These are phyloP conservation scores for Citrus reticulata DNA, from an alignment of 345 rosid genomes.

Conservation along the genomic window DNA sequence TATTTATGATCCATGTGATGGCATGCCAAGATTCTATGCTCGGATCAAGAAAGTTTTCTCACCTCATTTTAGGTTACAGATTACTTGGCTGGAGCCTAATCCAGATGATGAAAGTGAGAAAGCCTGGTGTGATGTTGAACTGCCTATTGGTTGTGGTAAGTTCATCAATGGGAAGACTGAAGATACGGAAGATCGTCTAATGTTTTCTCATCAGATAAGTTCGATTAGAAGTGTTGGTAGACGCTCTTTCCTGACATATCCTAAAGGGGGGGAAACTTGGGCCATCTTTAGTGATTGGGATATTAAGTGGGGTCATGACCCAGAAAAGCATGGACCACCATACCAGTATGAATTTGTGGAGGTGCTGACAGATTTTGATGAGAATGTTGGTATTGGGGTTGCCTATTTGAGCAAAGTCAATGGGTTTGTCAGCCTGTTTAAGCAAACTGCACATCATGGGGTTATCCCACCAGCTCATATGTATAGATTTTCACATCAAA, in stretches of 20 bases:
- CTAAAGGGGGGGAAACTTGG: slow-evolving; percentile 80
- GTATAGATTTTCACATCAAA: slow-evolving; percentile 69
- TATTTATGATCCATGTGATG: slow-evolving; percentile 63
- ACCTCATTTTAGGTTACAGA: slow-evolving; percentile 52
- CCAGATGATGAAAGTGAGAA: slow-evolving; percentile 32
- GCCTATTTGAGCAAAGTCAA: slow-evolving; percentile 62
- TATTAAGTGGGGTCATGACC: slow-evolving; percentile 44
- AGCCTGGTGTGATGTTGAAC: slow-evolving; percentile 33
- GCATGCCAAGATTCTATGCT: slow-evolving; percentile 88
- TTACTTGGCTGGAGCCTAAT: slow-evolving; percentile 76
- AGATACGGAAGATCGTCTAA: slow-evolving; percentile 36
- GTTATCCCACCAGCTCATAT: slow-evolving; percentile 38
- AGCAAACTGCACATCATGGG: slow-evolving; percentile 25
- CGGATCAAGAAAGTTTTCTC: slow-evolving; percentile 46
- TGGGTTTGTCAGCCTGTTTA: slow-evolving; percentile 74
- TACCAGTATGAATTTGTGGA: slow-evolving; percentile 66
- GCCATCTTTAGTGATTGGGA: slow-evolving; percentile 80
- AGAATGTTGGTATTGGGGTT: slow-evolving; percentile 57
- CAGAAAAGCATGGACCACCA: slow-evolving; percentile 41
- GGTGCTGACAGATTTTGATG: slow-evolving; percentile 47
- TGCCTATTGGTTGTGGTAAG: slow-evolving; percentile 73
- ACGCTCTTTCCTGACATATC: slow-evolving; percentile 39
- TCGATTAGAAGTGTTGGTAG: slow-evolving; percentile 10
- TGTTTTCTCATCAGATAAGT: slow-evolving; percentile 66
- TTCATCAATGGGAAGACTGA: slow-evolving; percentile 35